Conservation (phyloP, 768 basidiomycete species). For the Termitomyces sp. region DNA sequence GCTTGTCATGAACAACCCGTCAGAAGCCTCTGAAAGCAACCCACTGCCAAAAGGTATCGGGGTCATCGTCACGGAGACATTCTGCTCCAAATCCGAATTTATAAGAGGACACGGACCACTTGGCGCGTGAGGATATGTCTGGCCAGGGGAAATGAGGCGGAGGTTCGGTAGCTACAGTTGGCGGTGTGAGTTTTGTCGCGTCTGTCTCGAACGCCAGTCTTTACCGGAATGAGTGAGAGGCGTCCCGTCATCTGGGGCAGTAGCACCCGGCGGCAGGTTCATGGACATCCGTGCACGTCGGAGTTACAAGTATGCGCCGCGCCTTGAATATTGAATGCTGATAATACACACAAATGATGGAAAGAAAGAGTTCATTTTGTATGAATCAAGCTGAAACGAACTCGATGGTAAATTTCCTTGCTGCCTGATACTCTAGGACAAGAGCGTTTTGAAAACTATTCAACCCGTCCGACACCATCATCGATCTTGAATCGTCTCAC, state of each 20-base stretch:
- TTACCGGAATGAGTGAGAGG: slow-evolving; percentile 36
- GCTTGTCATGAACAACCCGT: not conserved
- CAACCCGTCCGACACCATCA: slow-evolving; percentile 21
- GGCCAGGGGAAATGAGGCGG: slow-evolving; percentile 66
- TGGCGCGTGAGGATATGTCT: slow-evolving; percentile 82
- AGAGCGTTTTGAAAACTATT: not conserved
- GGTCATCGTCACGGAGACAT: slow-evolving; percentile 82
- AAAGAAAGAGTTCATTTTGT: too few species aligned
- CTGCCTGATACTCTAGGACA: not conserved
- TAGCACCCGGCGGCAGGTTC: slow-evolving; percentile 16
- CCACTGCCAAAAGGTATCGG: slow-evolving; percentile 98
- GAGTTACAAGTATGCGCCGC: not conserved
- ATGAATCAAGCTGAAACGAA: too few species aligned
- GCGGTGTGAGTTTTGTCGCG: slow-evolving; percentile 5
- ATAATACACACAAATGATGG: too few species aligned
- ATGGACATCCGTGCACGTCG: slow-evolving; percentile 12
- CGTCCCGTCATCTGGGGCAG: slow-evolving; percentile 24
- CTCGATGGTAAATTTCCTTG: too few species aligned
- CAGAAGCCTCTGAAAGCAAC: slow-evolving; percentile 24
- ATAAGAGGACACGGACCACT: slow-evolving; percentile 94
- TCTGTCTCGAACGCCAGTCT: slow-evolving; percentile 25
- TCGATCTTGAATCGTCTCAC: slow-evolving; percentile 32
- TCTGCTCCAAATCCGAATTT: slow-evolving; percentile 97
- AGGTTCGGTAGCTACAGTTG: slow-evolving; percentile 30
- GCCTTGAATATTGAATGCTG: too few species aligned